These are phyloP conservation scores for Phaeodactylum tricornutum DNA, from an alignment of 108 stramenopile genomes.

Conservation along the genomic window DNA sequence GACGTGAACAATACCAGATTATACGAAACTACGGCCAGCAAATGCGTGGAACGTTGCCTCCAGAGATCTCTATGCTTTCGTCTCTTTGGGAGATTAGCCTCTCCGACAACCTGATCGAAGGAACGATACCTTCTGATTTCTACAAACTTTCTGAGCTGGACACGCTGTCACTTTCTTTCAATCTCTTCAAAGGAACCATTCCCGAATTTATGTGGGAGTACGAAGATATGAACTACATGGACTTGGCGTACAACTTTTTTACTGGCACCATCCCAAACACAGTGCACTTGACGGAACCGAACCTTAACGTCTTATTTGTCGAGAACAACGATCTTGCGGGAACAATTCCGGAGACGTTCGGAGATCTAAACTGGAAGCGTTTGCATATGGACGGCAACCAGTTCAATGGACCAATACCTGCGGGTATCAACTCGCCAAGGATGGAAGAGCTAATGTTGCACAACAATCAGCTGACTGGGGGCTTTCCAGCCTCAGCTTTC, in stretches of 20 bases:
- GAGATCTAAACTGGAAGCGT: conserved; percentile 21
- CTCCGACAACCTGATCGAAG: conserved; percentile 30
- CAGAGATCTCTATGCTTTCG: conserved; percentile 32
- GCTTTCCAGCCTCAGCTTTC: conserved; percentile 28
- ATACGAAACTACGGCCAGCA: conserved; percentile 29
- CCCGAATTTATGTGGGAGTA: conserved; percentile 34
- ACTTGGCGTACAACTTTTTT: conserved; percentile 36
- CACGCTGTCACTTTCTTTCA: conserved; percentile 32
- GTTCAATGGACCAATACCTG: conserved; percentile 42
- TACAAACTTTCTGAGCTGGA: conserved; percentile 21
- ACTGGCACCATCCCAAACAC: conserved; percentile 17
- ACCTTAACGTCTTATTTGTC: conserved; percentile 26
- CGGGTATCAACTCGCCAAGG: conserved; percentile 13
- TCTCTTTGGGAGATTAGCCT: conserved; percentile 32
- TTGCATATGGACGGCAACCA: conserved; percentile 32
- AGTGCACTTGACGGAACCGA: conserved; percentile 15
- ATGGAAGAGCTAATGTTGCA: conserved; percentile 38
- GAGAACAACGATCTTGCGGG: conserved; percentile 57
- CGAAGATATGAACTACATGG: conserved; percentile 35
- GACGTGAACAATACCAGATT: conserved; percentile 28
- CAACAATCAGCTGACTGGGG: conserved; percentile 35
- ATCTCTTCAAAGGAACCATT: conserved; percentile 39
- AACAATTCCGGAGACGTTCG: conserved; percentile 38
- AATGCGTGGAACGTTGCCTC: conserved; percentile 31
- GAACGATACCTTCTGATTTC: conserved; percentile 24